Percentiles rank a stretch among this genome's conserved stretches.
These are phyloP conservation scores for Populus deltoides DNA, from an alignment of 345 rosid species.

Conservation along the genomic window DNA sequence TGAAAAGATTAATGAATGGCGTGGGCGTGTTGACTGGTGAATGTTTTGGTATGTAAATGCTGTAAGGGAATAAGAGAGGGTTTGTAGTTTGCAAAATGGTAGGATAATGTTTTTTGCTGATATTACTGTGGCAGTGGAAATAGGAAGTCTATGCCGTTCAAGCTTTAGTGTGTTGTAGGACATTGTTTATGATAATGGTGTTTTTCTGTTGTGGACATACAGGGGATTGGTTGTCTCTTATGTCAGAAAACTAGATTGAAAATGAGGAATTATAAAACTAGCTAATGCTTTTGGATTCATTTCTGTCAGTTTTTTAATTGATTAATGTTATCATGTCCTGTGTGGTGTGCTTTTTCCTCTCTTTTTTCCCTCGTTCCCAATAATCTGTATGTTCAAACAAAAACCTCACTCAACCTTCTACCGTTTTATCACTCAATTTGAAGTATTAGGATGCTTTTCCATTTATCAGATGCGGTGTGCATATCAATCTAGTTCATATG, in stretches of 20 bases:
- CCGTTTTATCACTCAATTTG: no score
- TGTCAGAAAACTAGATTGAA: neutral
- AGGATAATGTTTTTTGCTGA: neutral
- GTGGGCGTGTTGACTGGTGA: neutral
- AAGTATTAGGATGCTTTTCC: no score
- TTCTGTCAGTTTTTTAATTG: neutral
- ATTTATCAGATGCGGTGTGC: no score
- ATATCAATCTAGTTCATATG: no score
- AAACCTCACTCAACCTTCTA: no score
- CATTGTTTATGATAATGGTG: neutral
- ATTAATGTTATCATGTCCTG: no score
- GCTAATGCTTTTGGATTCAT: neutral
- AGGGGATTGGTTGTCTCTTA: neutral
- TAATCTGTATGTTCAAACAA: no score
- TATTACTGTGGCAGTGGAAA: neutral
- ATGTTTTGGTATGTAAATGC: neutral
- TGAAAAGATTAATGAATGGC: neutral
- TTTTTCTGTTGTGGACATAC: neutral
- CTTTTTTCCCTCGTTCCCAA: no score
- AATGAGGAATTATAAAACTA: neutral
- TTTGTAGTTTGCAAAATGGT: neutral
- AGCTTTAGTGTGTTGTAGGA: neutral
- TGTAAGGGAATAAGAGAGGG: neutral
- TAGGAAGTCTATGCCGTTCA: neutral
- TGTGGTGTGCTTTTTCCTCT: no score